Conservation (phyloP, 352 stramenopile genomes). For the Halophytophthora polymorphica region DNA sequence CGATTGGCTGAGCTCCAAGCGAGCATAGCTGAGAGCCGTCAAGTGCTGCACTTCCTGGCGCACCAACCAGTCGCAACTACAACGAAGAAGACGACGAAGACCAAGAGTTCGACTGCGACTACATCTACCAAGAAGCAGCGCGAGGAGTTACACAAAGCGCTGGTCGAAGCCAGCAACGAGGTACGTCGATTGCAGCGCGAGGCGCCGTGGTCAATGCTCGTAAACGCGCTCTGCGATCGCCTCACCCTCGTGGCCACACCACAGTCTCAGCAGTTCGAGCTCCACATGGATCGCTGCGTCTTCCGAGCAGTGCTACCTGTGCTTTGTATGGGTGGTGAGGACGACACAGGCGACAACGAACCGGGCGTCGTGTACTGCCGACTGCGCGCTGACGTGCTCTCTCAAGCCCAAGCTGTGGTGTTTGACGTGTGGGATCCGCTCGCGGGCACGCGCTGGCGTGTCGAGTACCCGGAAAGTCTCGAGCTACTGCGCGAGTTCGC, state of each 20-base stretch:
- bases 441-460: constrained; percentile 15
- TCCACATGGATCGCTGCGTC: constrained; percentile 43
- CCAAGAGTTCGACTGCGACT: constrained; percentile 14
- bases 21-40: constrained; percentile 8
- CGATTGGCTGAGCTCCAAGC: constrained; percentile 12
- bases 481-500: constrained; percentile 56
- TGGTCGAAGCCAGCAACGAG: constrained; percentile 18
- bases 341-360: constrained; percentile 9
- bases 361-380: constrained; percentile 35
- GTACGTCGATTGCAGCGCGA: constrained; percentile 16
- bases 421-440: constrained; percentile 45
- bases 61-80: constrained; percentile 2
- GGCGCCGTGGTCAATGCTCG: constrained; percentile 31
- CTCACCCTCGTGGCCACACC: constrained; percentile 11
- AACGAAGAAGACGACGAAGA: constrained; percentile 20
- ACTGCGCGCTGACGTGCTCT: constrained; percentile 29
- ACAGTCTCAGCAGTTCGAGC: background rate
- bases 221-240: constrained; percentile 37
- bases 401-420: constrained; percentile 17
- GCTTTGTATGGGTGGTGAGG: constrained; percentile 29
- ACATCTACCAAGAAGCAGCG: constrained; percentile 23
- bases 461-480: constrained; percentile 47
- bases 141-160: constrained; percentile 12
- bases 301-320: constrained; percentile 34
- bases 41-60: constrained; percentile 7